Conservation (phyloP, 1,284 basidiomycete genomes). For the Anthracocystis walkeri region DNA sequence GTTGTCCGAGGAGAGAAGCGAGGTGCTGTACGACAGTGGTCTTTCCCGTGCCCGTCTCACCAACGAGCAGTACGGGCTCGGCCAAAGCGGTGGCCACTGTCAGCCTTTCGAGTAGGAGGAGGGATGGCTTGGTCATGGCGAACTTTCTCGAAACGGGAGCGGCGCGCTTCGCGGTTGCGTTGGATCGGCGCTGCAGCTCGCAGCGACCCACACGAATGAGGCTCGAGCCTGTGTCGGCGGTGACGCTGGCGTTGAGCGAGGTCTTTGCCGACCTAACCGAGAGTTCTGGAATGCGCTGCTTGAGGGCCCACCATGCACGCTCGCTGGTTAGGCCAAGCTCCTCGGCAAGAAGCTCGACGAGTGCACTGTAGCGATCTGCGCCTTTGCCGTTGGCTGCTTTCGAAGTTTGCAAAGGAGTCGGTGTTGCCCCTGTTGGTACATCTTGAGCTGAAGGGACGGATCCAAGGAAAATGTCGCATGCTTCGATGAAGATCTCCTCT, state of each 20-base stretch:
- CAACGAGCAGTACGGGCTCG: conserved; percentile 92
- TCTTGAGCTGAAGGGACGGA: conserved; percentile 62
- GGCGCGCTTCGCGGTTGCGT: conserved; percentile 24
- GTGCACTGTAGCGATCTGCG: conserved; percentile 40
- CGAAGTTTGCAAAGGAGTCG: neutral
- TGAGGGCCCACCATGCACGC: conserved; percentile 57
- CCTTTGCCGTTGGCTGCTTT: conserved; percentile 33
- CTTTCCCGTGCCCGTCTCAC: conserved; percentile 99
- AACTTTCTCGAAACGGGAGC: conserved; percentile 72
- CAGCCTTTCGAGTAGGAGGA: conserved; percentile 84
- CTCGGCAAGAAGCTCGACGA: conserved; percentile 53
- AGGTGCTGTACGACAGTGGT: conserved; percentile 92
- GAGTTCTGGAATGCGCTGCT: conserved; percentile 58
- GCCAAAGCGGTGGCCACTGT: conserved; percentile 79
- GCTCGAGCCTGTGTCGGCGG: conserved; percentile 17
- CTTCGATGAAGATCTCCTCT: conserved; percentile 91
- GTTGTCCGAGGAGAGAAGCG: conserved; percentile 81
- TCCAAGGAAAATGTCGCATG: conserved; percentile 93
- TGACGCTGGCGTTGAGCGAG: neutral
- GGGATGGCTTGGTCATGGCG: conserved; percentile 88
- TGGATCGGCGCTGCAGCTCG: conserved; percentile 43
- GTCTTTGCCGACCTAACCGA: conserved; percentile 30
- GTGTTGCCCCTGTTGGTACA: neutral
- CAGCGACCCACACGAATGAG: conserved; percentile 46
- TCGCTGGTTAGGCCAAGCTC: conserved; percentile 59